phyloP scores from a whole-genome alignment of 2,329 filamentous ascomycete genomes.

The Mycocentrospora acerina region DNA sequence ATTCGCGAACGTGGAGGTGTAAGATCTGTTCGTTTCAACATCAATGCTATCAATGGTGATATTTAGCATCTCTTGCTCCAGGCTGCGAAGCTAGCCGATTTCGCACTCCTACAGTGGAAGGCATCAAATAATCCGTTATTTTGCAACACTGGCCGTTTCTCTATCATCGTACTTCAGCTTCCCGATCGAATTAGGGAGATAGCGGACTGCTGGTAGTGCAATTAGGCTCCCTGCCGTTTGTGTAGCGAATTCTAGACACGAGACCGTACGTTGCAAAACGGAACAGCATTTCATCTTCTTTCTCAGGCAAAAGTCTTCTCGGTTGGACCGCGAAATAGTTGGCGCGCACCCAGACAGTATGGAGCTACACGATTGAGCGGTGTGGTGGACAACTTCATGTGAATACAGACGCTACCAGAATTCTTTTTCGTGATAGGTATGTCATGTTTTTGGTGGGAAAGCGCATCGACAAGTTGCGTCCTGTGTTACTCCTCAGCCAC shows the following conservation, averaged over 20 bases:
- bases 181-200: slow-evolving; percentile 23
- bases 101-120: slow-evolving; percentile 27
- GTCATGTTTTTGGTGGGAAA: not conserved
- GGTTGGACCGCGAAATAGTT: not conserved
- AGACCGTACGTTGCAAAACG: not conserved
- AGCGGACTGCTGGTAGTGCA: slow-evolving; percentile 25
- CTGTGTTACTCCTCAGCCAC: not conserved
- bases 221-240: slow-evolving; percentile 25
- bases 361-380: too few relatives aligned
- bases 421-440: not conserved
- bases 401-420: too few relatives aligned
- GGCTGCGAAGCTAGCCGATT: slow-evolving; percentile 22
- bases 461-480: not conserved
- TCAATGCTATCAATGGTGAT: slow-evolving; percentile 22
- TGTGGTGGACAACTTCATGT: too few relatives aligned
- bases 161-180: slow-evolving; percentile 20
- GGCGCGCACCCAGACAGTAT: too few relatives aligned
- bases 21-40: slow-evolving; percentile 9
- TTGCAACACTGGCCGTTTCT: slow-evolving; percentile 18
- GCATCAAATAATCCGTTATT: slow-evolving; percentile 26
- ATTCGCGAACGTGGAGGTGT: too few relatives aligned
- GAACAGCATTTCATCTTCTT: slow-evolving; percentile 3
- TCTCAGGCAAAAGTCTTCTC: slow-evolving; percentile 11
- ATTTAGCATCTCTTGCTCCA: slow-evolving; percentile 26
- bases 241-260: slow-evolving; percentile 9